phyloP scores from a whole-genome alignment of 2,329 filamentous ascomycete species.

The Pseudopyrenochaeta lycopersici region DNA sequence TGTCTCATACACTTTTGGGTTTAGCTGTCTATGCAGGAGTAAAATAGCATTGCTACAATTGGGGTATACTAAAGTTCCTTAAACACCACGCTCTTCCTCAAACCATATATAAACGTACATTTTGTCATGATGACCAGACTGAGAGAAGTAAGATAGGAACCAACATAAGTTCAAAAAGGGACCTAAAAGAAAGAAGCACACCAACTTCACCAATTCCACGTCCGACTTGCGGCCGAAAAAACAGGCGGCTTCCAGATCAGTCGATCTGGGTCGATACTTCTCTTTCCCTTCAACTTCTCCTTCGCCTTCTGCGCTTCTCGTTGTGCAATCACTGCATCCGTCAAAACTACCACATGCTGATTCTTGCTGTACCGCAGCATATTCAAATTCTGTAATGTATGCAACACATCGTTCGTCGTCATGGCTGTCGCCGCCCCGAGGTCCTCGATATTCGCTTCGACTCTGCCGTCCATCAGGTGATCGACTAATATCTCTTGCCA shows the following conservation, averaged over 20 bases:
- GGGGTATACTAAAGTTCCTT: neutral
- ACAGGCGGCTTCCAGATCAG: conserved; percentile 97
- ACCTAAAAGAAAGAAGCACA: neutral
- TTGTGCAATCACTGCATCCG: conserved; percentile 78
- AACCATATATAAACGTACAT: no score
- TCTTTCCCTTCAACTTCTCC: conserved; percentile 78
- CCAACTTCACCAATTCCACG: conserved; percentile 84
- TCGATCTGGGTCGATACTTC: conserved; percentile 77
- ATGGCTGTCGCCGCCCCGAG: conserved; percentile 83
- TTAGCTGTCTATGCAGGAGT: neutral
- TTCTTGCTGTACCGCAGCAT: conserved; percentile 97
- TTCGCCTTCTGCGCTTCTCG: conserved; percentile 78
- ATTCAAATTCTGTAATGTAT: conserved; percentile 90
- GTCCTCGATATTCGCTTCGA: conserved; percentile 84
- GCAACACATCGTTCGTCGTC: conserved; percentile 97
- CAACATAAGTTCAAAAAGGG: neutral
- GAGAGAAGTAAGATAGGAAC: no score
- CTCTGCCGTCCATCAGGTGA: conserved; percentile 73
- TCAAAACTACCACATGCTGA: conserved; percentile 94
- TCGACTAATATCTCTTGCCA: conserved; percentile 97
- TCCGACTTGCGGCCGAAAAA: conserved; percentile 87
- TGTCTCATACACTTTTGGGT: neutral
- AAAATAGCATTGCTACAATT: neutral
- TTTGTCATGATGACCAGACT: no score
- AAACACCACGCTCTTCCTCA: neutral